phyloP scores from a whole-genome alignment of 768 basidiomycete species.

The Xanthoconium purpureum region DNA sequence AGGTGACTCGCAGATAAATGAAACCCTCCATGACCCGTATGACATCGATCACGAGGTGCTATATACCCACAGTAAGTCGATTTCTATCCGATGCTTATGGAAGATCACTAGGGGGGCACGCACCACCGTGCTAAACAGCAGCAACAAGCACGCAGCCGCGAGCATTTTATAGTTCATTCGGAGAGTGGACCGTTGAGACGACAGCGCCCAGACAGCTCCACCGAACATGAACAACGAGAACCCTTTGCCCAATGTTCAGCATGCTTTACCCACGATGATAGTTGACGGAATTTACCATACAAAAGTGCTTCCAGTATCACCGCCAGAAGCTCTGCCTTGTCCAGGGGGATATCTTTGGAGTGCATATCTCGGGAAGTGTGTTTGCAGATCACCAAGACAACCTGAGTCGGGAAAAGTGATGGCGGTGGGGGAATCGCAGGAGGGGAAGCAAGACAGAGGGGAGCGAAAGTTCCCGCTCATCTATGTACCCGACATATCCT shows the following conservation, averaged over 20 bases:
- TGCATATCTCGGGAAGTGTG: slow-evolving; percentile 2
- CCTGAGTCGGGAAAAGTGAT: neutral
- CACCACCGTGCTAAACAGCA: slow-evolving; percentile 32
- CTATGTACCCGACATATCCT: neutral
- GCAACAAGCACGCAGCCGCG: slow-evolving; percentile 22
- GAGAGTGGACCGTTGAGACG: neutral
- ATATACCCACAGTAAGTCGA: neutral
- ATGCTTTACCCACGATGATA: neutral
- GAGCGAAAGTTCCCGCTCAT: neutral
- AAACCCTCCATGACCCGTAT: slow-evolving; percentile 28
- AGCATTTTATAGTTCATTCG: slow-evolving; percentile 23
- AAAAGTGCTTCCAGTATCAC: slow-evolving; percentile 17
- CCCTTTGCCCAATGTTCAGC: slow-evolving; percentile 17
- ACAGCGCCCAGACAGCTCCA: slow-evolving; percentile 27
- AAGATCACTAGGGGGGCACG: neutral
- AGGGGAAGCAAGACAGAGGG: neutral
- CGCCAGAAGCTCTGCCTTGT: slow-evolving; percentile 22
- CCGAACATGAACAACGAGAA: slow-evolving; percentile 37
- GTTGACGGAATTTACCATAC: slow-evolving; percentile 12
- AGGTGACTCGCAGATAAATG: slow-evolving; percentile 14
- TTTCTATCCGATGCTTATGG: neutral
- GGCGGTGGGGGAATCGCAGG: no score
- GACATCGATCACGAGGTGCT: slow-evolving; percentile 30
- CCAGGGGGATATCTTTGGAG: slow-evolving; percentile 3
- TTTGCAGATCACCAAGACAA: neutral